Evolutionary conservation across 495 filamentous ascomycete genomes (phyloP), one percentile per base, ranked within the genome.

Genomic region (Cercophora samala): DNA sequence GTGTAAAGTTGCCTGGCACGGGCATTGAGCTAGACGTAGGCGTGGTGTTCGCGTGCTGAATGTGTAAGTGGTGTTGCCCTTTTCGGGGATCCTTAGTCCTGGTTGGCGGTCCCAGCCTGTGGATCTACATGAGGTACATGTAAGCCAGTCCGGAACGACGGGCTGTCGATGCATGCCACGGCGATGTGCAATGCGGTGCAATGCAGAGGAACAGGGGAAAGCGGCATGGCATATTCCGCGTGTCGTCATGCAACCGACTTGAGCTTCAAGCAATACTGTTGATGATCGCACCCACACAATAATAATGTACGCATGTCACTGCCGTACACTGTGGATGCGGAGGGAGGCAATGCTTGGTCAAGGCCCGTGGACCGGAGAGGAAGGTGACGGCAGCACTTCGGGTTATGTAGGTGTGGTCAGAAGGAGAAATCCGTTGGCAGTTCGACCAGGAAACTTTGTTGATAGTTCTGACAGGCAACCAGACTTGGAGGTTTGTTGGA

Each of bases 331-430:
- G 26, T 42, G 15, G 2, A 19, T 37, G 21, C 46, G 60, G 17
- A 9, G 60, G 60, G 18, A 18, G n/a, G 29, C 18, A 46, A 37
- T 5, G 26, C 21, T 29, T 37, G 21, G 62, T 53, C 15, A 46
- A 56, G 2, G 58, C 58, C 68, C 67, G 67, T 53, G 24, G 70
- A 66, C 65, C 2, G 62, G 68, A 67, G 23, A 25, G 70, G 70
- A 72, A 72, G 70, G 70, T 73, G 53, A 56, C 19, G n/a, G 22
- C 18, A 56, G 22, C 8, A 9, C 53, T 19, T 56, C n/a, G 4
- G 53, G 4, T 56, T 18, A 46, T 46, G 37, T 46, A 46, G 37
- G 37, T 46, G 2, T 46, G 37, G 8, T 46, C 37, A 46, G 15
- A 46, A 46, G 37, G 37, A 46, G 37, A 18, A 46, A 13, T 46